These are phyloP conservation scores for Botrytis fragariae DNA, from an alignment of 2,329 filamentous ascomycete genomes.

Conservation along the genomic window DNA sequence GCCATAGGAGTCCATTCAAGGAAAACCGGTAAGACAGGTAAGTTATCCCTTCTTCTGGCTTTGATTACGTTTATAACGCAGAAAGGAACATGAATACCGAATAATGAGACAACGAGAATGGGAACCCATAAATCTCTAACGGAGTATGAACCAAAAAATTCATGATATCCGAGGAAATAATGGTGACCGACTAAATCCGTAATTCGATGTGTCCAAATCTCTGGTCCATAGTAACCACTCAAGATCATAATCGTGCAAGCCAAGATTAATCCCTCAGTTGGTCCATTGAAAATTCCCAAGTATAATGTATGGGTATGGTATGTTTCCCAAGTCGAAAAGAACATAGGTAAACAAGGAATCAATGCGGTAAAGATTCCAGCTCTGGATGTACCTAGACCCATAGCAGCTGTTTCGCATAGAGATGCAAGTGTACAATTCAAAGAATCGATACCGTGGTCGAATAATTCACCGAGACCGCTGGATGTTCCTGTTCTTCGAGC, in stretches of 20 bases:
- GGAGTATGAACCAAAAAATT: constrained; percentile 66
- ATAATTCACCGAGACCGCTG: constrained; percentile 90
- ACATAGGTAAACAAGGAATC: constrained; percentile 93
- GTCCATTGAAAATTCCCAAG: constrained; percentile 93
- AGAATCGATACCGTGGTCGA: constrained; percentile 98
- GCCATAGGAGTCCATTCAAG: constrained; percentile 91
- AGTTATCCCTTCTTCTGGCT: constrained; percentile 68
- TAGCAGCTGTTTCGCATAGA: constrained; percentile 85
- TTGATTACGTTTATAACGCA: constrained; percentile 83
- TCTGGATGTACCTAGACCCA: constrained; percentile 82
- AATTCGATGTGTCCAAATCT: constrained; percentile 79
- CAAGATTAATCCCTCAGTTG: constrained; percentile 90
- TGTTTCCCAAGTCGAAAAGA: constrained; percentile 99
- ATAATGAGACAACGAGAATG: constrained; percentile 62
- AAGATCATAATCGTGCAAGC: constrained; percentile 82
- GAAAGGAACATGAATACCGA: constrained; percentile 77
- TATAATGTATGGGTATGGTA: constrained; percentile 98
- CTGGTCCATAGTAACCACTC: constrained; percentile 83
- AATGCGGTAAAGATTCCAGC: constrained; percentile 89
- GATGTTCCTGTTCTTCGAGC: constrained; percentile 92
- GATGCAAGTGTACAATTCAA: constrained; percentile 94
- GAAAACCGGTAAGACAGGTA: constrained; percentile 79
- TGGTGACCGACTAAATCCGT: constrained; percentile 63
- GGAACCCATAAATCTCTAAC: constrained; percentile 87
- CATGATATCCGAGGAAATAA: constrained; percentile 51